Evolutionary conservation across 148 eudicot genomes (phyloP), one percentile per base, ranked within the genome.

Genomic region (Drosera capensis): DNA sequence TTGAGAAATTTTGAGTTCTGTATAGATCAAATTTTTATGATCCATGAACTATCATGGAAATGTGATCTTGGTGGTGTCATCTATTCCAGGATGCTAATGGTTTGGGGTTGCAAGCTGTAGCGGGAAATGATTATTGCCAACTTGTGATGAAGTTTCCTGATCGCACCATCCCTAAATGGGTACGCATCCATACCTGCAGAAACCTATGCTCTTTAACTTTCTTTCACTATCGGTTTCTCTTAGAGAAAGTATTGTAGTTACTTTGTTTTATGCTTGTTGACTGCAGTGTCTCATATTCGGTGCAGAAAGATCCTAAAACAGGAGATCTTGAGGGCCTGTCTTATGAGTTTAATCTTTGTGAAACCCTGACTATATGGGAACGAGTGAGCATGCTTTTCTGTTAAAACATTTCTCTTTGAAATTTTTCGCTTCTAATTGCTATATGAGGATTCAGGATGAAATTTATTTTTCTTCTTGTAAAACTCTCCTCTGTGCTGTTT

Each of bases 331-430:
- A 90, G 70, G 84, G 92, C 51, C 62, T 84, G 49, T 66, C 84
- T 29, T 86, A 64, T 71, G 74, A 62, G 23, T 71, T 75, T 24
- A 78, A 90, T 59, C 72, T 90, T 31, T 90, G 97, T 61, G 97
- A 90, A 78, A 95, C 97, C 51, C 79, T 90, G 57, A 93, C 97
- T 37, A 90, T 85, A 25, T 90, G 97, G 97, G 95, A 90, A 58
- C 87, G 80, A 87, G 97, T 88, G 54, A 64, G 68, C 25, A 14
- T 21, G 56, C 44, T 49, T 52, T 60, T 40, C 24, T 43, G 3
- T n/a, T 31, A 16, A 15, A 20, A 44, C 16, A 22, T 25, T 3
- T 22, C 31, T 22, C 8, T 41, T 8, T 16, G 1, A 17, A 23
- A 41, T 17, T 35, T 29, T 42, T 34, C 0, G 38, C 38, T 34